phyloP scores from a whole-genome alignment of 768 basidiomycete genomes.

The Clavaria fumosa region DNA sequence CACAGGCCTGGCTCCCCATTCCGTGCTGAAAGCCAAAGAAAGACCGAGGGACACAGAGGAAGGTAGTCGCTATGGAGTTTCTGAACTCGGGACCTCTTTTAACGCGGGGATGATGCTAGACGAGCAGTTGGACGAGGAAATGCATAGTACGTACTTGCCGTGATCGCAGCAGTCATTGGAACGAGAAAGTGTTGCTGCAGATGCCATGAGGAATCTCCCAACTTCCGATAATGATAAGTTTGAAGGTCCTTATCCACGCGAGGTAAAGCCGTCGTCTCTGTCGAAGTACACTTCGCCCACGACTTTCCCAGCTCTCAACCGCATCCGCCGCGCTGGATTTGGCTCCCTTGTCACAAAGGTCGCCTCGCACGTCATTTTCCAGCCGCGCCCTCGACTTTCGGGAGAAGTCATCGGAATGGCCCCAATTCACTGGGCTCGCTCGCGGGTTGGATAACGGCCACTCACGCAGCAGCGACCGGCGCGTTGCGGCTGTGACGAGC shows the following conservation, averaged over 20 bases:
- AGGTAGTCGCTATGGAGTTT: slow-evolving; percentile 36
- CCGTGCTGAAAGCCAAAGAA: slow-evolving; percentile 35
- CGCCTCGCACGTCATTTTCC: slow-evolving; percentile 45
- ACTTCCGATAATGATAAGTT: slow-evolving; percentile 87
- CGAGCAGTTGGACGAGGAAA: slow-evolving; percentile 85
- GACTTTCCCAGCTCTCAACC: slow-evolving; percentile 45
- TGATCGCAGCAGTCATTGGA: not conserved
- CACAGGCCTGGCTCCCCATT: slow-evolving; percentile 34
- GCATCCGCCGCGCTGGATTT: slow-evolving; percentile 89
- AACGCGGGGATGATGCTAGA: slow-evolving; percentile 87
- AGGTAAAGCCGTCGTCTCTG: slow-evolving; percentile 28
- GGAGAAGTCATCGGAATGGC: slow-evolving; percentile 85
- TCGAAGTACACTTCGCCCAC: slow-evolving; percentile 1
- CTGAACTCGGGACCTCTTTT: slow-evolving; percentile 49
- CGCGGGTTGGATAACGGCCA: slow-evolving; percentile 45
- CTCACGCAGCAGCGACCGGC: slow-evolving; percentile 47
- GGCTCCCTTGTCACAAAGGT: slow-evolving; percentile 75
- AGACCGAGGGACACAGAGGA: slow-evolving; percentile 48
- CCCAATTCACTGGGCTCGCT: slow-evolving; percentile 58
- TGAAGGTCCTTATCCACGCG: slow-evolving; percentile 41
- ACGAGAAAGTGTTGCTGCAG: slow-evolving; percentile 23
- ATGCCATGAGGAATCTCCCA: slow-evolving; percentile 77
- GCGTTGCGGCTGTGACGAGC: slow-evolving; percentile 66
- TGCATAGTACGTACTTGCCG: slow-evolving; percentile 55
- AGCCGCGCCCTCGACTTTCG: slow-evolving; percentile 38